Percentiles rank a stretch among this genome's conserved stretches.
phyloP scores from a whole-genome alignment of 2,329 filamentous ascomycete genomes.

The Verticillium zaregamsianum region DNA sequence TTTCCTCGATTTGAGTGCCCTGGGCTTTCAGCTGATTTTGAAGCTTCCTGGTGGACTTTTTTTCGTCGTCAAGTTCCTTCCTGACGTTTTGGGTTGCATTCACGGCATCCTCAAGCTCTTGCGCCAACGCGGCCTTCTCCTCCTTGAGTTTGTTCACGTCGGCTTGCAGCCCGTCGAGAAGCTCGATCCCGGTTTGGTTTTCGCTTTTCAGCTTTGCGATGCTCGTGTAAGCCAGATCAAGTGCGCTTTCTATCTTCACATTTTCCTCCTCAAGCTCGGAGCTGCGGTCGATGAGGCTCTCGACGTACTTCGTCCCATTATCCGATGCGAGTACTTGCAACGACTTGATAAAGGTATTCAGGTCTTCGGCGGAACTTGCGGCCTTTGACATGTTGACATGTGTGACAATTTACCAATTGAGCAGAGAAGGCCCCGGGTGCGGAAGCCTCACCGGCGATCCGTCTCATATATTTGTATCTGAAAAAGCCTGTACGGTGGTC shows the following conservation, averaged over 20 bases:
- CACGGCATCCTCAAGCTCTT: background rate
- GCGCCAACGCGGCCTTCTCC: background rate
- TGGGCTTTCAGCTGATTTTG: background rate
- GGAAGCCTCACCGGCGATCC: background rate
- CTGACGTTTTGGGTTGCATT: background rate
- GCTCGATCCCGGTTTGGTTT: background rate
- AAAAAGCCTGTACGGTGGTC: too few species aligned
- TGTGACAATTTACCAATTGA: background rate
- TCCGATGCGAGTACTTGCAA: background rate
- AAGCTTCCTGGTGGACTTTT: background rate
- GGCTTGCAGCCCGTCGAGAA: background rate
- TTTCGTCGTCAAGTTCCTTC: background rate
- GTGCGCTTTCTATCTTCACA: background rate
- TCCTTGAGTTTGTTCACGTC: background rate
- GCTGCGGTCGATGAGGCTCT: background rate
- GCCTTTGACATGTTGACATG: background rate
- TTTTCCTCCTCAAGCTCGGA: background rate
- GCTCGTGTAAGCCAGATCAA: background rate
- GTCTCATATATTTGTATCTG: background rate
- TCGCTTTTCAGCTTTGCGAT: background rate
- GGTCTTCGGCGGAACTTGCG: background rate
- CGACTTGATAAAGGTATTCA: background rate
- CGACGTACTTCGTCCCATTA: background rate
- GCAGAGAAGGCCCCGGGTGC: background rate
- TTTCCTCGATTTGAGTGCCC: background rate